Evolutionary conservation across 345 rosid genomes (phyloP), one percentile per base, ranked within the genome.

Genomic region (Rhodamnia rubescens): DNA sequence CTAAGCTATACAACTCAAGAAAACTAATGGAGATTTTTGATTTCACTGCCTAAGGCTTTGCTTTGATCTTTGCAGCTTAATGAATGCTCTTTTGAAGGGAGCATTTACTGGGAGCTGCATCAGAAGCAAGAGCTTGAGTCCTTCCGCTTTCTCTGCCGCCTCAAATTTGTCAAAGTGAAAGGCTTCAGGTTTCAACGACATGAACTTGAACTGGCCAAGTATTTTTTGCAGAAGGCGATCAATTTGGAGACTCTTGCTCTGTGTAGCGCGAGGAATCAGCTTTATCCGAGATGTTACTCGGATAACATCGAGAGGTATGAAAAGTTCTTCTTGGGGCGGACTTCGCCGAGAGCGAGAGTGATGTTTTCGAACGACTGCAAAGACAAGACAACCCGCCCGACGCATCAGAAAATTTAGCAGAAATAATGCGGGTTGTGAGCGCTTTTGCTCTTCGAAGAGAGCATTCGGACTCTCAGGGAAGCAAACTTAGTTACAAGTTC

Each of bases 201-300:
- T 69, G 90, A 88, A 51, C 22, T 51, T 1, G 57, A 85, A 27
- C 54, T 89, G 84, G 29, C 85, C 83, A 85, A 59, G 14, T 88
- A 11, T 54, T 83, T 90, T 15, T 24, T 87, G 64, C 55, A 32
- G 26, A 57, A 51, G 50, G 85, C 89, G 5, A 26, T 15, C 36
- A 29, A 50, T 3, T 69, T 90, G 83, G 86, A 87, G 57, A 11
- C 4, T 13, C n/a, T 88, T 13, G 83, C 81, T 27, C 74, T 85
- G 6, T 74, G 86, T 54, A 53, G 80, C 2, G 47, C 80, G 6
- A 69, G 24, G 80, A 69, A 36, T 69, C 80, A 14, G 47, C 26
- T 69, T 69, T 36, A 69, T 18, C 80, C 47, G 47, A 8, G 22
- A 36, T 8, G 13, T 18, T 20, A 18, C 42, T 18, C 80, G 0